Conservation (phyloP, 352 stramenopile genomes). For the Phytophthora sp. region DNA sequence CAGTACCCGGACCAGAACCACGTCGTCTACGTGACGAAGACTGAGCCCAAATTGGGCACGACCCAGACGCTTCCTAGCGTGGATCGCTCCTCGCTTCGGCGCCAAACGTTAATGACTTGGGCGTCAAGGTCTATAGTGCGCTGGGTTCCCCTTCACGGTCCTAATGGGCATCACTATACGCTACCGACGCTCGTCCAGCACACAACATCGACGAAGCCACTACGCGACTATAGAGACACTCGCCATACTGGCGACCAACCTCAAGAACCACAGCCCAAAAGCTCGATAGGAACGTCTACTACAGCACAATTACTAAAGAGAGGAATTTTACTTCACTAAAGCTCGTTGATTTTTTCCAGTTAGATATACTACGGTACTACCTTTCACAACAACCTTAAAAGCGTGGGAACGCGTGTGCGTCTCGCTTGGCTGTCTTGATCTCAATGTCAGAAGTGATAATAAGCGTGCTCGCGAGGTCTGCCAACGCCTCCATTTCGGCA, state of each 20-base stretch:
- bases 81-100: slow-evolving; percentile 50
- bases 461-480: slow-evolving; percentile 52
- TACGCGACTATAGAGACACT: too few species aligned
- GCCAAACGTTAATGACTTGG: too few species aligned
- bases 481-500: slow-evolving; percentile 70
- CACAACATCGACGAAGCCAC: too few species aligned
- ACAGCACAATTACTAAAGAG: too few species aligned
- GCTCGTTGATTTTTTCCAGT: background rate
- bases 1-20: slow-evolving; percentile 52
- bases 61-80: slow-evolving; percentile 47
- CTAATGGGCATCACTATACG: too few species aligned
- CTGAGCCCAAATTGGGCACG: slow-evolving; percentile 59
- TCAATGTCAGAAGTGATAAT: slow-evolving; percentile 37
- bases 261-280: too few species aligned
- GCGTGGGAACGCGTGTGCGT: slow-evolving; percentile 14
- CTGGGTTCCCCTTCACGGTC: too few species aligned
- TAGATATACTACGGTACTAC: slow-evolving; percentile 25
- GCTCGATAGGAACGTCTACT: too few species aligned
- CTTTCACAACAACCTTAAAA: background rate
- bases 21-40: slow-evolving; percentile 63
- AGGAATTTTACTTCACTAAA: too few species aligned
- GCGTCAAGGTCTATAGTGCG: too few species aligned
- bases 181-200: too few species aligned
- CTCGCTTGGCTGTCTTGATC: slow-evolving; percentile 19
- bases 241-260: too few species aligned